Percentiles rank a stretch among this genome's conserved stretches.
Evolutionary conservation across 1,284 basidiomycete genomes (phyloP).

Genomic region (Violaceomyces palustris): DNA sequence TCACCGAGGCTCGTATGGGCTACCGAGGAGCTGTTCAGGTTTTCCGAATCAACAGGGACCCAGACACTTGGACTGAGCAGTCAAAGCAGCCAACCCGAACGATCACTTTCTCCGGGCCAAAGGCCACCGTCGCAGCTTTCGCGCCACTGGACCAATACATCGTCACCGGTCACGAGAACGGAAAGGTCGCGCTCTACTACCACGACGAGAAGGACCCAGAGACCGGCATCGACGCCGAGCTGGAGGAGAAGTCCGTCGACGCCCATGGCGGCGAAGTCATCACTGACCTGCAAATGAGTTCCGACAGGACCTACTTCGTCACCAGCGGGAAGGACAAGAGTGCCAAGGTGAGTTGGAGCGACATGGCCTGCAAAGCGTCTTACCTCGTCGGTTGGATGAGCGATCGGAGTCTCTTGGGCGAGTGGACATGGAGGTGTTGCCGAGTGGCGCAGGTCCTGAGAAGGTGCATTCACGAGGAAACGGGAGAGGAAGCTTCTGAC

Average conservation of each 20-base stretch:
- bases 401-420: too few relatives aligned
- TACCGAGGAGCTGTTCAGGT: conserved; percentile 65
- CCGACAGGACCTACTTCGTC: conserved; percentile 88
- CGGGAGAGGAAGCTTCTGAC: too few relatives aligned
- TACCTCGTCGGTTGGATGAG: too few relatives aligned
- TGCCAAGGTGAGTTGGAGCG: conserved; percentile 65
- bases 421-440: too few relatives aligned
- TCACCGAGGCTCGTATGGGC: conserved; percentile 96
- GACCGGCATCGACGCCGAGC: conserved; percentile 66
- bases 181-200: conserved; percentile 64
- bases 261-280: conserved; percentile 38
- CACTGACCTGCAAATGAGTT: conserved; percentile 86
- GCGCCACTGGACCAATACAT: conserved; percentile 73
- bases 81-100: conserved; percentile 41
- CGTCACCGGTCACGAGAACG: conserved; percentile 91
- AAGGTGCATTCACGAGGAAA: too few relatives aligned
- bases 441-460: too few relatives aligned
- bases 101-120: conserved; percentile 56
- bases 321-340: conserved; percentile 96
- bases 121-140: conserved; percentile 91
- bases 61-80: conserved; percentile 43
- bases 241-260: conserved; percentile 67
- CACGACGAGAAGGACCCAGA: conserved; percentile 51
- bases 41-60: conserved; percentile 64
- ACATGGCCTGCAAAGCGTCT: too few relatives aligned